Percentiles rank a stretch among this genome's conserved stretches.
Conservation (phyloP, 768 basidiomycete genomes). For the Mrakia frigida region DNA sequence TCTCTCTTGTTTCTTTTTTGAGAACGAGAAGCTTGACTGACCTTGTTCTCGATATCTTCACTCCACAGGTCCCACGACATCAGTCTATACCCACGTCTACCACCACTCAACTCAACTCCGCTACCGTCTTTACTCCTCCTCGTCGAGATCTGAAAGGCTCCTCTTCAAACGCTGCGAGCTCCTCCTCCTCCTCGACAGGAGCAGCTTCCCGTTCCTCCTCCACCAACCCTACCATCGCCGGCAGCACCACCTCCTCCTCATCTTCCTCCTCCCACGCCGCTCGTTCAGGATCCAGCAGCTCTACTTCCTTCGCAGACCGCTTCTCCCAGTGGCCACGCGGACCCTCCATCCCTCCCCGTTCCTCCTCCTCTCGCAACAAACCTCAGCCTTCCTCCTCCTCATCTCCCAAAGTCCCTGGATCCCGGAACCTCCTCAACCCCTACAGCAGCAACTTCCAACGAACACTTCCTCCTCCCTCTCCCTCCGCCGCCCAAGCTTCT, state of each 20-base stretch:
- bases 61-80: neutral
- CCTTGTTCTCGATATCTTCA: neutral
- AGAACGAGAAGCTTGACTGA: no score
- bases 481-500: neutral
- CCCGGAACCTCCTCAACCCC: neutral
- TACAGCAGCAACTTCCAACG: neutral
- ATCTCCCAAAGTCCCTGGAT: neutral
- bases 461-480: neutral
- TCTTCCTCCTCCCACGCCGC: neutral
- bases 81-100: neutral
- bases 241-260: neutral
- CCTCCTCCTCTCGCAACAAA: neutral
- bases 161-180: neutral
- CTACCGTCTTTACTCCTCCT: conserved; percentile 4
- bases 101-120: neutral
- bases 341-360: neutral
- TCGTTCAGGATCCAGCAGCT: neutral
- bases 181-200: neutral
- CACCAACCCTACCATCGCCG: neutral
- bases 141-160: neutral
- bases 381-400: neutral
- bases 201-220: neutral
- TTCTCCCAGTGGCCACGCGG: neutral
- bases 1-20: neutral
- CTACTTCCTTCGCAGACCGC: conserved; percentile 5